Evolutionary conservation across 345 rosid species (phyloP), one percentile per base, ranked within the genome.

Genomic region (Aethionema arabicum): DNA sequence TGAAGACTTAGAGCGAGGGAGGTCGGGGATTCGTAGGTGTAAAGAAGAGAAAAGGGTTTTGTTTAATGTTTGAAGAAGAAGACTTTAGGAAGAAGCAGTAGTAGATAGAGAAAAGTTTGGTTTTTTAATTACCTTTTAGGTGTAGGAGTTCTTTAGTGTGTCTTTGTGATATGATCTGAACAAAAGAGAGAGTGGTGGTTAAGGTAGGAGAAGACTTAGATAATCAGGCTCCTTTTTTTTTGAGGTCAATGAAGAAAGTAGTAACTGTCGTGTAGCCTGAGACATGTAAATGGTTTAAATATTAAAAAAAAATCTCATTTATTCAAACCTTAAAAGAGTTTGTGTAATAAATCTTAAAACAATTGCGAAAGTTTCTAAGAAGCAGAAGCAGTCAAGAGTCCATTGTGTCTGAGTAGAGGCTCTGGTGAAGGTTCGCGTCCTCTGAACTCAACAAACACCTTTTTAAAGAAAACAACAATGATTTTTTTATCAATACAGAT

Each of bases 371-470:
- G 36, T 75, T 56, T 77, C 15, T 79, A 77, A 44, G 67, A 69
- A 55, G 80, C 82, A 48, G 83, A 12, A 12, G 59, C 75, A 9
- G 85, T 45, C 59, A 84, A 60, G 7, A 91, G 81, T 30, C 96
- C 98, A 67, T 84, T 86, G 76, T 91, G 98, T 67, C 91, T 77
- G 31, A 91, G 95, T 49, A 91, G 77, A 33, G 98, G 81, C 59
- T 84, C 91, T 0, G 95, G 98, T 50, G 96, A 88, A 69, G 96
- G 98, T 63, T 86, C 95, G 0, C 91, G 90, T 38, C 98, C 98
- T 43, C 95, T 82, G 78, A 91, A 91, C 73, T 79, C 80, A 35
- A 91, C 83, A 66, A 91, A 91, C 27, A 88, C 96, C 98, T 91
- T 74, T 32, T 61, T 27, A 42, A 32, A 64, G 65, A 13, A 70